Evolutionary conservation across 169 alveolate species (phyloP).

Genomic region (Babesia divergens): DNA sequence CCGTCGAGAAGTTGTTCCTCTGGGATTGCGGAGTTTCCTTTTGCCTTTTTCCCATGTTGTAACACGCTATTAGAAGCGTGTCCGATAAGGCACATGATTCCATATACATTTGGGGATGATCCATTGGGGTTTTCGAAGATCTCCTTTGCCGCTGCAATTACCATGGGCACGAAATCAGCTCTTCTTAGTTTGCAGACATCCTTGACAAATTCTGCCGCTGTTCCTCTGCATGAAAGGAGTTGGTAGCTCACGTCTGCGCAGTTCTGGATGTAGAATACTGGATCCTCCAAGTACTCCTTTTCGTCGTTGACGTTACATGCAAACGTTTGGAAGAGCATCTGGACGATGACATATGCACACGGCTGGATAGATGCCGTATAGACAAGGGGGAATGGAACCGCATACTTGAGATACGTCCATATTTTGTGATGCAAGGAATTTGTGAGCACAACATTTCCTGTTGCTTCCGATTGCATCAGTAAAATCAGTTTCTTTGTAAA

Average conservation of each 20-base stretch:
- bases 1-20: slow-evolving; percentile 42
- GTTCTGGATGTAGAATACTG: slow-evolving; percentile 45
- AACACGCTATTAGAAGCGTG: slow-evolving; percentile 20
- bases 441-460: slow-evolving; percentile 23
- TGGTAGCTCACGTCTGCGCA: slow-evolving; percentile 53
- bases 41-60: slow-evolving; percentile 1
- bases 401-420: slow-evolving; percentile 53
- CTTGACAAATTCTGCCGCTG: slow-evolving; percentile 46
- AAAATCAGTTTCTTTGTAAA: slow-evolving; percentile 12
- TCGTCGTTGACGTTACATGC: slow-evolving; percentile 35
- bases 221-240: slow-evolving; percentile 41
- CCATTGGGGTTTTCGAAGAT: not conserved
- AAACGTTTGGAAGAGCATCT: slow-evolving; percentile 49
- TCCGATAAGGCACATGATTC: slow-evolving; percentile 31
- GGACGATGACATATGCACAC: slow-evolving; percentile 24
- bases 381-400: slow-evolving; percentile 3
- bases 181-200: slow-evolving; percentile 39
- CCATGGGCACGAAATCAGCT: slow-evolving; percentile 25
- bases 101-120: slow-evolving; percentile 2
- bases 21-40: not conserved
- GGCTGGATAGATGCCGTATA: slow-evolving; percentile 32
- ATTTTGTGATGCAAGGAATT: slow-evolving; percentile 42
- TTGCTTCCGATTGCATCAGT: slow-evolving; percentile 16
- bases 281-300: slow-evolving; percentile 40
- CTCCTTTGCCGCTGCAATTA: slow-evolving; percentile 17